phyloP scores from a whole-genome alignment of 1,139 yeast species.

The Yamadazyma spencermartinsiae region DNA sequence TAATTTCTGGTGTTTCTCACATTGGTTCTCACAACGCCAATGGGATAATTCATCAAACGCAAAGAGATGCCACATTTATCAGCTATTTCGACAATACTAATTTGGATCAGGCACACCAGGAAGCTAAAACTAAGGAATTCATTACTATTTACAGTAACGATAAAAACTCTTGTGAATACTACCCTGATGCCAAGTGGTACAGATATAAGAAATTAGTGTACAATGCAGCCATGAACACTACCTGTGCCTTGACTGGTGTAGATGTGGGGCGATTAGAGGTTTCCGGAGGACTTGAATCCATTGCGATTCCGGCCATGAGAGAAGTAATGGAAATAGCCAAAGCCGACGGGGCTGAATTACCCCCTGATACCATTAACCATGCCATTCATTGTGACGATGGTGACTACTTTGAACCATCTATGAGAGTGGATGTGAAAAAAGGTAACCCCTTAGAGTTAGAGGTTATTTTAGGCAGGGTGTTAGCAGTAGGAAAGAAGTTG shows the following conservation, averaged over 20 bases:
- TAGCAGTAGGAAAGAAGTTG: slow-evolving; percentile 12
- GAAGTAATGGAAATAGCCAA: slow-evolving; percentile 24
- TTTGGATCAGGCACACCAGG: slow-evolving; percentile 4
- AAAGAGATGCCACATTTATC: slow-evolving; percentile 32
- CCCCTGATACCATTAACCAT: slow-evolving; percentile 14
- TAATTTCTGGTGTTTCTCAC: slow-evolving; percentile 28
- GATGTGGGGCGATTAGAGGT: slow-evolving; percentile 26
- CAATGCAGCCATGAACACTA: slow-evolving; percentile 36
- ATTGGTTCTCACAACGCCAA: slow-evolving; percentile 25
- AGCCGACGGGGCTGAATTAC: slow-evolving; percentile 18
- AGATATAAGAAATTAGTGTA: slow-evolving; percentile 39
- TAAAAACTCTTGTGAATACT: slow-evolving; percentile 16
- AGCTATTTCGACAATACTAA: slow-evolving; percentile 16
- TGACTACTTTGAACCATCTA: slow-evolving; percentile 29
- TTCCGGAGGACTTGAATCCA: slow-evolving; percentile 2
- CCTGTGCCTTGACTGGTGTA: slow-evolving; percentile 30
- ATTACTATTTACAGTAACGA: slow-evolving; percentile 26
- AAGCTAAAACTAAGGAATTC: slow-evolving; percentile 14
- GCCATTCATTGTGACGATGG: slow-evolving; percentile 20
- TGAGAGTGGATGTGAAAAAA: slow-evolving; percentile 36
- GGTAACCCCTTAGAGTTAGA: slow-evolving; percentile 34
- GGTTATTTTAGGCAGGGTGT: slow-evolving; percentile 28
- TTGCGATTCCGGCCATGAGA: slow-evolving; percentile 25
- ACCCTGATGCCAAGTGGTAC: slow-evolving; percentile 19
- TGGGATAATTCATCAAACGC: slow-evolving; percentile 21